Evolutionary conservation across 495 filamentous ascomycete species (phyloP).

Genomic region (Extremus antarcticus): DNA sequence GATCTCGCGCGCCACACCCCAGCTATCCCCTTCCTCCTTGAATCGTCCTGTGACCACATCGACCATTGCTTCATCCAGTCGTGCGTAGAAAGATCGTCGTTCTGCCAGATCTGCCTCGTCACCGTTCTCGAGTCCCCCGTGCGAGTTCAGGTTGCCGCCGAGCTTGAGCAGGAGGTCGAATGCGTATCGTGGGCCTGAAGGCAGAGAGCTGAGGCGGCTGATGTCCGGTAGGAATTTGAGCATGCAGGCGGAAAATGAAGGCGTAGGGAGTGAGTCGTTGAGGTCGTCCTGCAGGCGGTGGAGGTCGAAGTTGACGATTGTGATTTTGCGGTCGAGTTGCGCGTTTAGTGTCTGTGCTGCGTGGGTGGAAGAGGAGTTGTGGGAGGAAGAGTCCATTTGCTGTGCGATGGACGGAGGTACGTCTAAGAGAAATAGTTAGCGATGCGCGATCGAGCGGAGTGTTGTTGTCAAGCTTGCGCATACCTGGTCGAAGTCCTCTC

Average conservation of each 20-base stretch:
- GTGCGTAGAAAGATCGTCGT: constrained; percentile 34
- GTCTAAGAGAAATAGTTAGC: constrained; percentile 28
- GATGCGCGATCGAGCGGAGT: neutral
- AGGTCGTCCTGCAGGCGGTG: constrained; percentile 43
- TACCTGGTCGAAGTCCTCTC: constrained; percentile 39
- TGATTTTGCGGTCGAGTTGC: constrained; percentile 45
- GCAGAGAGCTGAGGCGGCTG: constrained; percentile 33
- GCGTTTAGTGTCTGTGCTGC: constrained; percentile 37
- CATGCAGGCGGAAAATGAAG: constrained; percentile 38
- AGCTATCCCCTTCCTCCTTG: constrained; percentile 33
- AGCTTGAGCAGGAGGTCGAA: constrained; percentile 44
- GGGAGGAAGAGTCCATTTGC: constrained; percentile 36
- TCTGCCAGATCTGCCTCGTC: constrained; percentile 33
- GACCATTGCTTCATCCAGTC: constrained; percentile 36
- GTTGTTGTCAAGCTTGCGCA: constrained; percentile 9
- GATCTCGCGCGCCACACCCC: constrained; percentile 36
- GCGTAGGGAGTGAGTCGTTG: constrained; percentile 33
- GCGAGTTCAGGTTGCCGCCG: constrained; percentile 41
- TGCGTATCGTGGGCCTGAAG: constrained; percentile 33
- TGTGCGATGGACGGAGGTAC: constrained; percentile 40
- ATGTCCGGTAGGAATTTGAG: constrained; percentile 41
- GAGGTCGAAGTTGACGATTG: constrained; percentile 44
- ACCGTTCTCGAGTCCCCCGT: constrained; percentile 38
- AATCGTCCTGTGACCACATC: constrained; percentile 36
- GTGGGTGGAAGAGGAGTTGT: constrained; percentile 22